These are phyloP conservation scores for Pelargonium fulgidum DNA, from an alignment of 441 rosid species.

Conservation along the genomic window DNA sequence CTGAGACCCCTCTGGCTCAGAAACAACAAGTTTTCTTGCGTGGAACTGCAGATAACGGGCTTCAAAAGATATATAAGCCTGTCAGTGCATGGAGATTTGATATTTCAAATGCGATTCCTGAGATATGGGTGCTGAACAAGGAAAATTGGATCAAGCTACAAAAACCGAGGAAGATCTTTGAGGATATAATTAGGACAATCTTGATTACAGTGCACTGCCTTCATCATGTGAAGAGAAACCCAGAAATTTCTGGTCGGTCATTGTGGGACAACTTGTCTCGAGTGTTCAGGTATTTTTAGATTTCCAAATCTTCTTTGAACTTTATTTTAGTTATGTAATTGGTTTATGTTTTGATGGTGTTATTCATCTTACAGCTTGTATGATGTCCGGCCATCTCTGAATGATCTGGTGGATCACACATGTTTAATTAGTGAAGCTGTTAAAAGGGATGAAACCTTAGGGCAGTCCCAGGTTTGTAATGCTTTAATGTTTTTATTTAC, in stretches of 20 bases:
- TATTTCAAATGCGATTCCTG: conserved; percentile 41
- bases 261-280: conserved; percentile 57
- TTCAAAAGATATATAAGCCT: conserved; percentile 41
- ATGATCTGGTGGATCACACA: conserved; percentile 69
- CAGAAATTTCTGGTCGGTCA: conserved; percentile 45
- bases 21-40: conserved; percentile 38
- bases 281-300: conserved; percentile 40
- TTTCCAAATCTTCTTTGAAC: neutral
- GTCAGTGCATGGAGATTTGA: conserved; percentile 74
- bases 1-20: conserved; percentile 25
- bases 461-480: conserved; percentile 54
- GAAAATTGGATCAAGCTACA: conserved; percentile 60
- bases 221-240: conserved; percentile 48
- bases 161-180: conserved; percentile 74
- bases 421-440: conserved; percentile 54
- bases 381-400: conserved; percentile 61
- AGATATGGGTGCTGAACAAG: conserved; percentile 56
- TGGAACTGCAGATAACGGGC: conserved; percentile 57
- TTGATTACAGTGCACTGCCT: conserved; percentile 54
- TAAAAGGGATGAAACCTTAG: conserved; percentile 43
- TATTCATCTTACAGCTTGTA: conserved; percentile 40
- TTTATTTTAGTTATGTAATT: conserved; percentile 3
- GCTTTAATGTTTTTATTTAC: neutral
- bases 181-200: conserved; percentile 40
- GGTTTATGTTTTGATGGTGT: conserved; percentile 7